Evolutionary conservation across 768 basidiomycete genomes (phyloP).

Genomic region (Albatrellus ellisii): DNA sequence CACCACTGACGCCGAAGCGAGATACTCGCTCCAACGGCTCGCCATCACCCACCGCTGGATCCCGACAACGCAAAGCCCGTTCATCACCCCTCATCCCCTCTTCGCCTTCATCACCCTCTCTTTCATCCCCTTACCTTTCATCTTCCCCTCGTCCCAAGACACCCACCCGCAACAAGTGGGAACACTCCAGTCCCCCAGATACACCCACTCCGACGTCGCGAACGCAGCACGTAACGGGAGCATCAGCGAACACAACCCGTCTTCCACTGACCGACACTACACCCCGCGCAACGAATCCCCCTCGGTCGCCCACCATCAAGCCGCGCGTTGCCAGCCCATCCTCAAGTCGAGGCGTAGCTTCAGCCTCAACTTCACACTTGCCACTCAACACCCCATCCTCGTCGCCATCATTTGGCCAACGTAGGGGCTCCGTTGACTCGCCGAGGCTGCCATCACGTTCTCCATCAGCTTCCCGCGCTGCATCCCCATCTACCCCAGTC

Average conservation of each 20-base stretch:
- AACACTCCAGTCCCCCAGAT: constrained; percentile 31
- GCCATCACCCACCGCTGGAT: constrained; percentile 13
- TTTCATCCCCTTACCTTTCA: background rate
- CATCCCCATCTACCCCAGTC: constrained; percentile 12
- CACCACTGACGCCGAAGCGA: constrained; percentile 19
- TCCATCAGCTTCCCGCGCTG: constrained; percentile 21
- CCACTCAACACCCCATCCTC: constrained; percentile 25
- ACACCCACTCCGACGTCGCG: constrained; percentile 34
- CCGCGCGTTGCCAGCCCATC: constrained; percentile 2
- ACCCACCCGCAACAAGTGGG: constrained; percentile 13
- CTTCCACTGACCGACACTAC: constrained; percentile 26
- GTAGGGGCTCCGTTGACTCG: background rate
- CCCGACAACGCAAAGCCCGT: constrained; percentile 16
- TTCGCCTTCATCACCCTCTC: constrained; percentile 10
- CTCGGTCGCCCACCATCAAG: constrained; percentile 26
- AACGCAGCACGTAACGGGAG: constrained; percentile 23
- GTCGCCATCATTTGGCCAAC: constrained; percentile 17
- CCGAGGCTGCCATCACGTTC: background rate
- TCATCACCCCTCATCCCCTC: constrained; percentile 14
- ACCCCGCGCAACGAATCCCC: constrained; percentile 28
- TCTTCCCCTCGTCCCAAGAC: constrained; percentile 5
- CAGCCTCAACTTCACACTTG: constrained; percentile 38
- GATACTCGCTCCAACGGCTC: constrained; percentile 6
- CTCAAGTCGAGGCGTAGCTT: constrained; percentile 30
- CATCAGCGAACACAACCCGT: constrained; percentile 26